A percentile compares a stretch with the other conserved stretches of the same genome.
Conservation (phyloP, 768 basidiomycete genomes). For the Gyrodon lividus region DNA sequence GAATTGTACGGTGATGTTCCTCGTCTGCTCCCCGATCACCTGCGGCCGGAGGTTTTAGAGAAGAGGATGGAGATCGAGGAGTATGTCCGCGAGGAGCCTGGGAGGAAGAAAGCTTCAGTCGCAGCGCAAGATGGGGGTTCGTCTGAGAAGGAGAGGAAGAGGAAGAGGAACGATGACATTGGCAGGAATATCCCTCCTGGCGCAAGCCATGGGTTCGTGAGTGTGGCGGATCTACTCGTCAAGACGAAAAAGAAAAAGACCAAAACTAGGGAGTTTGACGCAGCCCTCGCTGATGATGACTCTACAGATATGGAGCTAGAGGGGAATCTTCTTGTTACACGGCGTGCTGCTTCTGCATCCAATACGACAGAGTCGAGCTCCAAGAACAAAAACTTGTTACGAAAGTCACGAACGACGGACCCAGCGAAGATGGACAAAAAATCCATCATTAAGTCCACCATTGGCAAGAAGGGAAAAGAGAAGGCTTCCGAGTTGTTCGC, state of each 20-base stretch:
- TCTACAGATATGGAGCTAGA: conserved; percentile 69
- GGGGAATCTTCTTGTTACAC: conserved; percentile 46
- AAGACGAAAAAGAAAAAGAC: conserved; percentile 50
- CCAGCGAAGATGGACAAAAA: conserved; percentile 22
- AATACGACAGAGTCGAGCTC: conserved; percentile 30
- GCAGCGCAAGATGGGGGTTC: conserved; percentile 26
- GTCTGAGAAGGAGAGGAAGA: conserved; percentile 46
- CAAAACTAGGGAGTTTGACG: conserved; percentile 46
- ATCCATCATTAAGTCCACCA: conserved; percentile 5
- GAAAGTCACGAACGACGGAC: conserved; percentile 46
- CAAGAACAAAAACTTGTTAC: conserved; percentile 38
- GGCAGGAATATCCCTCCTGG: conserved; percentile 70
- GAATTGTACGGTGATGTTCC: conserved; percentile 93
- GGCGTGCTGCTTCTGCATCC: conserved; percentile 53
- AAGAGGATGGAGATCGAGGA: conserved; percentile 80
- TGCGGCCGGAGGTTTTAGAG: conserved; percentile 76
- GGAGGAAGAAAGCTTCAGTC: conserved; percentile 32
- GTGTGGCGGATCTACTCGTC: conserved; percentile 58
- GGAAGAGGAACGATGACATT: conserved; percentile 69
- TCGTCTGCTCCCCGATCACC: conserved; percentile 75
- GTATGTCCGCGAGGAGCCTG: conserved; percentile 54
- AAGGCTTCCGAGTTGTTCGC: conserved; percentile 25
- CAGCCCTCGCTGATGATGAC: conserved; percentile 55
- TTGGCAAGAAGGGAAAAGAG: conserved; percentile 26
- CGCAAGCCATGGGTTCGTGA: conserved; percentile 72